Percentiles rank a stretch among this genome's conserved stretches.
phyloP scores from a whole-genome alignment of 163 green algal species.

The Chlamydomonas reinhardtii region DNA sequence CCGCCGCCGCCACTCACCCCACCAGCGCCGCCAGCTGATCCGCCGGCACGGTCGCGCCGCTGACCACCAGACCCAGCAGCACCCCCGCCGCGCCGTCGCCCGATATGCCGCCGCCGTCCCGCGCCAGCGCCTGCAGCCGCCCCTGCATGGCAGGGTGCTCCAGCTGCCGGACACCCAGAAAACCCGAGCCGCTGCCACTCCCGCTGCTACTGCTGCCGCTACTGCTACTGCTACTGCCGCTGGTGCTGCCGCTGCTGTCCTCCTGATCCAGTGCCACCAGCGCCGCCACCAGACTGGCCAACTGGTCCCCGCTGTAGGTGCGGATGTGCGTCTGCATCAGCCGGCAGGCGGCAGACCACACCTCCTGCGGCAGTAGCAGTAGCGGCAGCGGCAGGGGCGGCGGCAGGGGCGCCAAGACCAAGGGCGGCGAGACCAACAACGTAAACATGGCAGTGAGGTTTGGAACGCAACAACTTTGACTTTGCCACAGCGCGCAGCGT shows the following conservation, averaged over 20 bases:
- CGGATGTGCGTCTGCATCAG: constrained; percentile 29
- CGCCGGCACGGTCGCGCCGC: not conserved
- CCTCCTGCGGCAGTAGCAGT: not conserved
- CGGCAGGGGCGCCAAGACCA: too few relatives aligned
- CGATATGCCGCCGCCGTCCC: not conserved
- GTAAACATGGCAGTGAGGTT: too few relatives aligned
- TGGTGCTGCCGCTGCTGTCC: too few relatives aligned
- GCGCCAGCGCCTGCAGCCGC: not conserved
- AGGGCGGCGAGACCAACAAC: too few relatives aligned
- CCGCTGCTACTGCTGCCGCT: not conserved
- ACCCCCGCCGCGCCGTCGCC: constrained; percentile 14
- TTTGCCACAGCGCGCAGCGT: too few relatives aligned
- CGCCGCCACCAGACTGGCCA: constrained; percentile 16
- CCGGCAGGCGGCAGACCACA: not conserved
- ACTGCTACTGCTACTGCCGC: not conserved
- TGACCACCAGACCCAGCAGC: constrained; percentile 26
- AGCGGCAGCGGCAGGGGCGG: too few relatives aligned
- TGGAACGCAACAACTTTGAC: too few relatives aligned
- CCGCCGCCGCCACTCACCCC: not conserved
- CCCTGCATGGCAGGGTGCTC: constrained; percentile 5
- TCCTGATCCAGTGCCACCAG: not conserved
- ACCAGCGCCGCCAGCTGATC: constrained; percentile 18
- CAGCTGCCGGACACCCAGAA: not conserved
- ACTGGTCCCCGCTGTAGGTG: not conserved
- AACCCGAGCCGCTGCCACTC: not conserved